Percentiles rank a stretch among this genome's conserved stretches.
Evolutionary conservation across 2,329 filamentous ascomycete species (phyloP).

Genomic region (Fusarium compactum): DNA sequence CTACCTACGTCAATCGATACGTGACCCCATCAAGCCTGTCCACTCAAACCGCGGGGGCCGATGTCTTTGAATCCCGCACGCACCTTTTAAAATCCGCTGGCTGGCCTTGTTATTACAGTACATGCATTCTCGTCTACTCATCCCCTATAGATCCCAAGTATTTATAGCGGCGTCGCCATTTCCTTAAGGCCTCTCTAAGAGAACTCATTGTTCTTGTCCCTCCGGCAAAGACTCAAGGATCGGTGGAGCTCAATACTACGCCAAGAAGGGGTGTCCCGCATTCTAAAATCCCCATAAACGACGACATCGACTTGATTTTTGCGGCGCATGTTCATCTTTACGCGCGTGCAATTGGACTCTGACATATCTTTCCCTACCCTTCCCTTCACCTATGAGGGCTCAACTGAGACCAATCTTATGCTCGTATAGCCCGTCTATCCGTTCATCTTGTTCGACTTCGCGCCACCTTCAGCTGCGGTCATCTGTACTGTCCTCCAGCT

Average conservation of each 20-base stretch:
- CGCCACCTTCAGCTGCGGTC: slow-evolving; percentile 28
- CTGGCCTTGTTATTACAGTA: slow-evolving; percentile 1
- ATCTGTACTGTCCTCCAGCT: slow-evolving; percentile 28
- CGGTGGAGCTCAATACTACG: slow-evolving; percentile 37
- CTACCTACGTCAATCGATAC: slow-evolving; percentile 27
- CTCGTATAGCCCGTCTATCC: slow-evolving; percentile 23
- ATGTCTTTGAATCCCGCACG: slow-evolving; percentile 41
- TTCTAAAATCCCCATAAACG: slow-evolving; percentile 38
- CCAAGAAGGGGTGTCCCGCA: slow-evolving; percentile 41
- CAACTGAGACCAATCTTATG: slow-evolving; percentile 35
- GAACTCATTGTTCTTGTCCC: slow-evolving; percentile 4
- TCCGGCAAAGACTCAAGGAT: slow-evolving; percentile 17
- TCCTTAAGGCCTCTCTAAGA: slow-evolving; percentile 4
- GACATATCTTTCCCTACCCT: slow-evolving; percentile 11
- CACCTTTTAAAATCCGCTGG: slow-evolving; percentile 21
- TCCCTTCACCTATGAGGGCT: slow-evolving; percentile 41
- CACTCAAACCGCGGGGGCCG: slow-evolving; percentile 37
- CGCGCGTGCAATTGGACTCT: slow-evolving; percentile 30
- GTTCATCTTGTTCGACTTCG: slow-evolving; percentile 11
- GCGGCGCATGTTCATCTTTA: slow-evolving; percentile 30
- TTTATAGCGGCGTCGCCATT: neutral
- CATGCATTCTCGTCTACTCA: slow-evolving; percentile 27
- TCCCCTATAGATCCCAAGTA: slow-evolving; percentile 15
- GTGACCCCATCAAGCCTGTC: slow-evolving; percentile 13
- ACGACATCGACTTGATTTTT: slow-evolving; percentile 38